Conservation (phyloP, 306 rosid genomes). For the Pueraria montana region DNA sequence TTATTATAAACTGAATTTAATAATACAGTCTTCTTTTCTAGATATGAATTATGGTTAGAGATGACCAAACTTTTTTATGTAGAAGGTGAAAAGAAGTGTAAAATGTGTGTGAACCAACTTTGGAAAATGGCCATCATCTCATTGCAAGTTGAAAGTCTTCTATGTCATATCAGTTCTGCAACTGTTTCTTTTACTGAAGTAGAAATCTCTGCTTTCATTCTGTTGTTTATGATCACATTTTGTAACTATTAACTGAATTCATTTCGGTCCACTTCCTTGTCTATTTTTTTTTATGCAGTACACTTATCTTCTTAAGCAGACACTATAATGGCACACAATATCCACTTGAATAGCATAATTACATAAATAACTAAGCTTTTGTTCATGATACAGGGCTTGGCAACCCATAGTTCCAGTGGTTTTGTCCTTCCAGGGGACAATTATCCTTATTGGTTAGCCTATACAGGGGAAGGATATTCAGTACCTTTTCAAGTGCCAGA, state of each 20-base stretch:
- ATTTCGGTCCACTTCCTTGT: neutral
- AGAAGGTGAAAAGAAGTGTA: neutral
- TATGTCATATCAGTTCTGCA: neutral
- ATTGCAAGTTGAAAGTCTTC: neutral
- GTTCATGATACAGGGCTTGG: neutral
- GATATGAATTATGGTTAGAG: neutral
- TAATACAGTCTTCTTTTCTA: neutral
- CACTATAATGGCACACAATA: too few relatives aligned
- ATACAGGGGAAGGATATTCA: neutral
- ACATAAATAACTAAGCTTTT: neutral
- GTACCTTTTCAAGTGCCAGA: constrained; percentile 24
- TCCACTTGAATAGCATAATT: neutral
- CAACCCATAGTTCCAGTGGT: neutral
- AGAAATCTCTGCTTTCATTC: neutral
- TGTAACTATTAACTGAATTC: neutral
- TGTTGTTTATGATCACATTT: too few relatives aligned
- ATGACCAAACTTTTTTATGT: neutral
- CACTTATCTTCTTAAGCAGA: too few relatives aligned
- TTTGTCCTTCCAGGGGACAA: constrained; percentile 29
- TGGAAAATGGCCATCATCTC: neutral
- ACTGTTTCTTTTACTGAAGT: neutral
- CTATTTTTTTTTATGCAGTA: neutral
- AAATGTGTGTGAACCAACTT: neutral
- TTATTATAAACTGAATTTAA: neutral
- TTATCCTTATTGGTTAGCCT: constrained; percentile 22